Conservation (phyloP, 1,284 basidiomycete genomes). For the Rhodotorula sp. region DNA sequence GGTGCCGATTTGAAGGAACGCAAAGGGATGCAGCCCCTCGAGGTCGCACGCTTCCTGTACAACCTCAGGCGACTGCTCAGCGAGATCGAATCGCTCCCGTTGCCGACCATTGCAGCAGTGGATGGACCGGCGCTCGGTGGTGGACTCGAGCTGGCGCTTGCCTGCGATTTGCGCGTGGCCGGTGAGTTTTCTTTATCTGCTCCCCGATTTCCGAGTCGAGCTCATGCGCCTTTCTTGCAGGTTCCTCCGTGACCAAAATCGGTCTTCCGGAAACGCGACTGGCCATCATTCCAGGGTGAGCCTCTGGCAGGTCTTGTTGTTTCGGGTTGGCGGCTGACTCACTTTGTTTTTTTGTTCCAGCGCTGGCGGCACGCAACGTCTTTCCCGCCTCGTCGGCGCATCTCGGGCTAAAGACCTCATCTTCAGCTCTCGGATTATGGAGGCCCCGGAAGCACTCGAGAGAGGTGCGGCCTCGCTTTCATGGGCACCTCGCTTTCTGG, state of each 20-base stretch:
- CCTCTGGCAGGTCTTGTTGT: neutral
- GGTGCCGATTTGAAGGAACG: conserved; percentile 88
- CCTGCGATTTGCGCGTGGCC: conserved; percentile 83
- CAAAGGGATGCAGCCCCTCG: conserved; percentile 68
- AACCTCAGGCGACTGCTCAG: conserved; percentile 70
- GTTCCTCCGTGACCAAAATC: conserved; percentile 65
- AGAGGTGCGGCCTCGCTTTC: conserved; percentile 59
- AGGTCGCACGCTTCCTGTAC: conserved; percentile 75
- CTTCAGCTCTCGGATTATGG: conserved; percentile 68
- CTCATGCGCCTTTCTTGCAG: conserved; percentile 49
- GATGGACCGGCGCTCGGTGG: conserved; percentile 91
- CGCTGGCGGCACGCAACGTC: conserved; percentile 87
- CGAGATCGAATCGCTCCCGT: conserved; percentile 71
- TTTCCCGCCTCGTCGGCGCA: conserved; percentile 74
- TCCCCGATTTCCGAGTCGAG: neutral
- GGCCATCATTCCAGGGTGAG: conserved; percentile 81
- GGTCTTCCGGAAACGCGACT: conserved; percentile 78
- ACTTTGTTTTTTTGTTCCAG: conserved; percentile 22
- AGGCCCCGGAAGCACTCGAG: conserved; percentile 66
- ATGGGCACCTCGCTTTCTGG: conserved; percentile 11
- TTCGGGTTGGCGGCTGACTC: neutral
- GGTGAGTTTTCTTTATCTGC: conserved; percentile 53
- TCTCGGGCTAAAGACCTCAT: conserved; percentile 84
- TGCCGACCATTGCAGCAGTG: conserved; percentile 87
- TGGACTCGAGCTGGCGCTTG: conserved; percentile 79